Evolutionary conservation across 2,329 filamentous ascomycete species (phyloP).

Genomic region (Hypoxylon sp.): DNA sequence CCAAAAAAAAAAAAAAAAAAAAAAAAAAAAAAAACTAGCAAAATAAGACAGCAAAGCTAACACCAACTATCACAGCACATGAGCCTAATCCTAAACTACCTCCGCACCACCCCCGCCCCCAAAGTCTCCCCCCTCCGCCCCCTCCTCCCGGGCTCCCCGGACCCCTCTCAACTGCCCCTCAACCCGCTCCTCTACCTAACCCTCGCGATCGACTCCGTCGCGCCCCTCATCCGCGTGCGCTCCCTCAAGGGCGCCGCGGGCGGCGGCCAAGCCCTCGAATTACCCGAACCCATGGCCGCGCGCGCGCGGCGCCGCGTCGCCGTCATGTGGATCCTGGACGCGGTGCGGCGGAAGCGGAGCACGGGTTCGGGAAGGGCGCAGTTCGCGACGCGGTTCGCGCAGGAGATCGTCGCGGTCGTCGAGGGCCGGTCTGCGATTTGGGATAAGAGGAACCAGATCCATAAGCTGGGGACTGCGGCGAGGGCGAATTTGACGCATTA

Average conservation of each 20-base stretch:
- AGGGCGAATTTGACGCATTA: slow-evolving; percentile 77
- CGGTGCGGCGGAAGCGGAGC: slow-evolving; percentile 83
- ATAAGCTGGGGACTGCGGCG: slow-evolving; percentile 84
- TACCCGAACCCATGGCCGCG: slow-evolving; percentile 82
- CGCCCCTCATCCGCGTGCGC: slow-evolving; percentile 86
- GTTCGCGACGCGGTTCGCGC: slow-evolving; percentile 83
- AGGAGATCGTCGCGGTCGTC: slow-evolving; percentile 88
- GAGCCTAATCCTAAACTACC: slow-evolving; percentile 83
- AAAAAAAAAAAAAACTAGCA: too few relatives aligned
- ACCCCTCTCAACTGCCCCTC: slow-evolving; percentile 83
- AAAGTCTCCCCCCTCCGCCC: slow-evolving; percentile 78
- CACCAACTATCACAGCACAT: slow-evolving; percentile 74
- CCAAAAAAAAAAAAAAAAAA: too few relatives aligned
- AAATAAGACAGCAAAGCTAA: slow-evolving; percentile 36
- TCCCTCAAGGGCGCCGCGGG: slow-evolving; percentile 83
- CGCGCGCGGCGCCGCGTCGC: slow-evolving; percentile 84
- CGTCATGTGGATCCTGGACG: slow-evolving; percentile 89
- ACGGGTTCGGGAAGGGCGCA: slow-evolving; percentile 78
- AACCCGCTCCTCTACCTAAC: slow-evolving; percentile 92
- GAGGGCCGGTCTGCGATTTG: slow-evolving; percentile 88
- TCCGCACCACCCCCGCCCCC: slow-evolving; percentile 88
- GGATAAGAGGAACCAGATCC: slow-evolving; percentile 83
- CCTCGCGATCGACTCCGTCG: slow-evolving; percentile 91
- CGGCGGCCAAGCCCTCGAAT: slow-evolving; percentile 86
- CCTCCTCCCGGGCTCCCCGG: slow-evolving; percentile 82